These are phyloP conservation scores for Cucurbitaria berberidis DNA, from an alignment of 2,329 filamentous ascomycete genomes.

Conservation along the genomic window DNA sequence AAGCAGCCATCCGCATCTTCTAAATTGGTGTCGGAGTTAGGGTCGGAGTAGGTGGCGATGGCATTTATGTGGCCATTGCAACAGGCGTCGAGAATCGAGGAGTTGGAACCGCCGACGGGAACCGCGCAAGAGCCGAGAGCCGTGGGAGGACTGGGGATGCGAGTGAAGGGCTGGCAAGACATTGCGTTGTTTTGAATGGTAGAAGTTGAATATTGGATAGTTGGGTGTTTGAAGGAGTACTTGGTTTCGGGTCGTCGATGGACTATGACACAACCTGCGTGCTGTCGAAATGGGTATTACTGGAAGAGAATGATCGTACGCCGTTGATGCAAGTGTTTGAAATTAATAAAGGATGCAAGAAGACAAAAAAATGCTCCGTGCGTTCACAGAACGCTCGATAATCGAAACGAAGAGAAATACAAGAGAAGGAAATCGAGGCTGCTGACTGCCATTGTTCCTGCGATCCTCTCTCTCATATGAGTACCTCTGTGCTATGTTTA, in stretches of 20 bases:
- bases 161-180: conserved; percentile 20
- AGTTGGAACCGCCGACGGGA: conserved; percentile 34
- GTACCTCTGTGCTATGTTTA: conserved; percentile 18
- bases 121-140: conserved; percentile 30
- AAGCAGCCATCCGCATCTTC: conserved; percentile 28
- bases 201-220: neutral
- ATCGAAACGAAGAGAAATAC: conserved; percentile 11
- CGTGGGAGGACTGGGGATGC: conserved; percentile 32
- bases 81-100: conserved; percentile 37
- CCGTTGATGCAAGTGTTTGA: neutral
- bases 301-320: neutral
- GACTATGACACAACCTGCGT: neutral
- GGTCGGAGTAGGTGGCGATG: conserved; percentile 26
- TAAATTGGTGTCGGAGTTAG: conserved; percentile 12
- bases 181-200: conserved; percentile 4
- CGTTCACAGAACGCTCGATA: conserved; percentile 22
- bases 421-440: conserved; percentile 11
- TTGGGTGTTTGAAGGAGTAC: neutral
- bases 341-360: neutral
- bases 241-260: neutral
- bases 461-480: neutral
- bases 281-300: neutral
- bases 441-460: neutral
- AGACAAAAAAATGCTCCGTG: neutral
- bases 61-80: conserved; percentile 41